Evolutionary conservation across 2,329 filamentous ascomycete genomes (phyloP).

Genomic region (Polychaeton citri): DNA sequence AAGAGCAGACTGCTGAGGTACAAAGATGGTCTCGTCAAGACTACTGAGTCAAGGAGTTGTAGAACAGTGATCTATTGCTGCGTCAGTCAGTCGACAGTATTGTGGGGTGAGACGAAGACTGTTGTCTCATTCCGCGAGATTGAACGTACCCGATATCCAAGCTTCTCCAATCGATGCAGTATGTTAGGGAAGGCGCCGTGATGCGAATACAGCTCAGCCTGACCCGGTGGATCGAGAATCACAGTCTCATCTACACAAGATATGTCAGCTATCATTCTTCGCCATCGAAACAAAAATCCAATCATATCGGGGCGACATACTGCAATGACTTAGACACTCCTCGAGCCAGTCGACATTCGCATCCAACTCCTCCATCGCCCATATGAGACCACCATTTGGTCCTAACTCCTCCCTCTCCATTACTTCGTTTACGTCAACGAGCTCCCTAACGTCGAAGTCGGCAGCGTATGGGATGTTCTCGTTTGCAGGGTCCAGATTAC

Average conservation of each 20-base stretch:
- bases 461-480: slow-evolving; percentile 80
- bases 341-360: slow-evolving; percentile 89
- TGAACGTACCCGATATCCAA: slow-evolving; percentile 71
- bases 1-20: slow-evolving; percentile 92
- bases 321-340: slow-evolving; percentile 54
- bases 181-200: slow-evolving; percentile 86
- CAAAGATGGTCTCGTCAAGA: slow-evolving; percentile 80
- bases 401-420: slow-evolving; percentile 86
- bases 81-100: slow-evolving; percentile 22
- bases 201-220: slow-evolving; percentile 94
- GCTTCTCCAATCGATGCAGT: slow-evolving; percentile 77
- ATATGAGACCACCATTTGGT: slow-evolving; percentile 83
- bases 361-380: slow-evolving; percentile 89
- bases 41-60: slow-evolving; percentile 88
- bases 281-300: slow-evolving; percentile 1
- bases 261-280: too few species aligned
- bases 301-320: slow-evolving; percentile 6
- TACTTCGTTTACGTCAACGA: slow-evolving; percentile 85
- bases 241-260: slow-evolving; percentile 64
- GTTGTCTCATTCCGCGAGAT: slow-evolving; percentile 4
- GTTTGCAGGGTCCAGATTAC: slow-evolving; percentile 96
- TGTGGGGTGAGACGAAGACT: background rate
- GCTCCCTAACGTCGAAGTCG: slow-evolving; percentile 76
- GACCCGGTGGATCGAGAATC: slow-evolving; percentile 89
- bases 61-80: slow-evolving; percentile 66